Conservation (phyloP, 192 early-diverging fungal genomes). For the Backusella australiensis region DNA sequence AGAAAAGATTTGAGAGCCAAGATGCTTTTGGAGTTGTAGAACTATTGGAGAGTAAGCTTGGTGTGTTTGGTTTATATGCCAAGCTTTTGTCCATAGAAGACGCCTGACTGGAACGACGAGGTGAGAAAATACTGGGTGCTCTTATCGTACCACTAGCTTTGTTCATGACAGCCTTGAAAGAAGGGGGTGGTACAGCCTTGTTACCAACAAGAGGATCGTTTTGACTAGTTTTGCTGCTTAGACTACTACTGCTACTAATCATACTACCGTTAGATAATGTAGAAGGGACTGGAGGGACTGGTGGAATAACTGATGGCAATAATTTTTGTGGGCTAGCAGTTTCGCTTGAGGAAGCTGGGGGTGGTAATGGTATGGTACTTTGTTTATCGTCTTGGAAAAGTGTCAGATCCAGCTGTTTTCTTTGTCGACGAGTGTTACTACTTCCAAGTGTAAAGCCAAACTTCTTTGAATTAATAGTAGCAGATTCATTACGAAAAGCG, state of each 20-base stretch:
- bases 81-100: not conserved
- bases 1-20: constrained; percentile 26
- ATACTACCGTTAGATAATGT: constrained; percentile 22
- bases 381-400: constrained; percentile 16
- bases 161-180: constrained; percentile 7
- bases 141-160: not conserved
- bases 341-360: not conserved
- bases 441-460: constrained; percentile 19
- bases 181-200: not conserved
- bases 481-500: constrained; percentile 7
- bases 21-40: constrained; percentile 10
- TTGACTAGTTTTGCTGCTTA: not conserved
- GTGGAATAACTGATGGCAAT: not conserved
- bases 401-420: constrained; percentile 31
- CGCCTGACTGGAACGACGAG: constrained; percentile 17
- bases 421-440: constrained; percentile 5
- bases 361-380: not conserved
- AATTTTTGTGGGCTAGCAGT: not conserved
- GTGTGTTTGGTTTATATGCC: constrained; percentile 16
- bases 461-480: constrained; percentile 9
- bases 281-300: not conserved
- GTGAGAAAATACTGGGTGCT: not conserved
- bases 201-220: not conserved
- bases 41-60: constrained; percentile 29
- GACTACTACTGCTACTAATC: constrained; percentile 19